Evolutionary conservation across 2,329 filamentous ascomycete genomes (phyloP).

Genomic region (Colletotrichum sp.): DNA sequence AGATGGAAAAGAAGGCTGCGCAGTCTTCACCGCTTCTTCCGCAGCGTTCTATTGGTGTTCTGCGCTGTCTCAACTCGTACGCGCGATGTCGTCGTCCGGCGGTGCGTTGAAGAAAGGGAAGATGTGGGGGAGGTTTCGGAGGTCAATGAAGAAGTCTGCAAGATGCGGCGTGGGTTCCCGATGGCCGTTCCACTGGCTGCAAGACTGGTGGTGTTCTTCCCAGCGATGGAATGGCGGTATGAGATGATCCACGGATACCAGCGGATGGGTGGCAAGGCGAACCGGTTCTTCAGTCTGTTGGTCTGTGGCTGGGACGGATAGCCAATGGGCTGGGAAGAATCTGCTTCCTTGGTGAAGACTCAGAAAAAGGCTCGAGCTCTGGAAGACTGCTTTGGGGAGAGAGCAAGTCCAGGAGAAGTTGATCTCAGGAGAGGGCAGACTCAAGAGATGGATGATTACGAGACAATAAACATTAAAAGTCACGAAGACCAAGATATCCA

Average conservation of each 20-base stretch:
- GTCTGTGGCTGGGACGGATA: not conserved
- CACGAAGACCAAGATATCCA: not conserved
- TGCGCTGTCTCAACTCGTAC: slow-evolving; percentile 5
- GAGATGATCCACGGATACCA: slow-evolving; percentile 10
- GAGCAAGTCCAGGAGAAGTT: not conserved
- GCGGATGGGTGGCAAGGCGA: slow-evolving; percentile 16
- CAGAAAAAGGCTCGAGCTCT: slow-evolving; percentile 6
- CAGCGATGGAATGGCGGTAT: slow-evolving; percentile 14
- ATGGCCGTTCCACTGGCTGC: slow-evolving; percentile 6
- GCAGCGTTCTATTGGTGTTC: not conserved
- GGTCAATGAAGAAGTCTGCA: slow-evolving; percentile 14
- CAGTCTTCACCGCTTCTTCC: slow-evolving; percentile 9
- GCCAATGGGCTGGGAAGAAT: not conserved
- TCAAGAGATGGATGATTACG: not conserved
- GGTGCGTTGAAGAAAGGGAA: slow-evolving; percentile 1
- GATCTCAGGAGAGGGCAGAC: not conserved
- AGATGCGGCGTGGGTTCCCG: slow-evolving; percentile 11
- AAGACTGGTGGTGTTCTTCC: not conserved
- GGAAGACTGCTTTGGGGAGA: not conserved
- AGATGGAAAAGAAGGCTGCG: not conserved
- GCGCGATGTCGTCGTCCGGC: slow-evolving; percentile 19
- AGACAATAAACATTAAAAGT: not conserved
- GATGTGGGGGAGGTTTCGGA: not conserved
- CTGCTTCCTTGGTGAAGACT: not conserved
- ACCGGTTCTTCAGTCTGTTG: slow-evolving; percentile 5